Conservation (phyloP, 208 protist species). For the Novymonas esmeraldas region DNA sequence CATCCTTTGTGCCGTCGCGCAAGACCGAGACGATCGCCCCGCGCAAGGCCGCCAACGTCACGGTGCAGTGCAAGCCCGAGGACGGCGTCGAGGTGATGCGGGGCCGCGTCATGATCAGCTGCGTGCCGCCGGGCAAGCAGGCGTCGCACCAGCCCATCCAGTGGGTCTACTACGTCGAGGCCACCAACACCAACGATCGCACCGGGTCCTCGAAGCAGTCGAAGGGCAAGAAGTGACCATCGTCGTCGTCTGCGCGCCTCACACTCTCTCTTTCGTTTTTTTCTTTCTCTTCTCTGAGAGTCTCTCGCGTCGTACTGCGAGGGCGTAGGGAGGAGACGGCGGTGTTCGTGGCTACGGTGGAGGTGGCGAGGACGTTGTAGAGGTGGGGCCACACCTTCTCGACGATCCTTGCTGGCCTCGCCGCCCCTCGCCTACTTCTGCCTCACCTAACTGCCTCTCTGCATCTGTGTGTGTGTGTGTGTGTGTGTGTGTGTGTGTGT, state of each 20-base stretch:
- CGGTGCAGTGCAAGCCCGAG: slow-evolving; percentile 73
- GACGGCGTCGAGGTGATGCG: slow-evolving; percentile 33
- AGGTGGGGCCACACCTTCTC: too few relatives aligned
- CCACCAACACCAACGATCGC: slow-evolving; percentile 20
- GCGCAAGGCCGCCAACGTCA: slow-evolving; percentile 83
- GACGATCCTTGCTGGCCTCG: neutral
- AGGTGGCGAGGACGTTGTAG: too few relatives aligned
- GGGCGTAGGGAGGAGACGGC: too few relatives aligned
- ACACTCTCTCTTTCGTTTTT: neutral
- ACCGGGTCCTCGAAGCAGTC: slow-evolving; percentile 15
- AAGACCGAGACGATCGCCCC: slow-evolving; percentile 77
- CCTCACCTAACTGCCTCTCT: neutral
- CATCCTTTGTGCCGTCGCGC: slow-evolving; percentile 82
- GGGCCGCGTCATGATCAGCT: slow-evolving; percentile 39
- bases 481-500: neutral
- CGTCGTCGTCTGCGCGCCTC: too few relatives aligned
- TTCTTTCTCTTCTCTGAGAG: neutral
- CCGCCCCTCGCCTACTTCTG: neutral
- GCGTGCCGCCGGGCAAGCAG: slow-evolving; percentile 42
- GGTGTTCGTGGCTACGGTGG: too few relatives aligned
- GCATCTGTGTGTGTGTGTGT: neutral
- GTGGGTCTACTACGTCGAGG: slow-evolving; percentile 92
- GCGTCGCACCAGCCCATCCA: slow-evolving; percentile 41
- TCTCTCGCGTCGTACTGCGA: too few relatives aligned
- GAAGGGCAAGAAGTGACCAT: slow-evolving; percentile 21